Evolutionary conservation across 768 basidiomycete genomes (phyloP), one percentile per base, ranked within the genome.

Genomic region (Russula sp.): DNA sequence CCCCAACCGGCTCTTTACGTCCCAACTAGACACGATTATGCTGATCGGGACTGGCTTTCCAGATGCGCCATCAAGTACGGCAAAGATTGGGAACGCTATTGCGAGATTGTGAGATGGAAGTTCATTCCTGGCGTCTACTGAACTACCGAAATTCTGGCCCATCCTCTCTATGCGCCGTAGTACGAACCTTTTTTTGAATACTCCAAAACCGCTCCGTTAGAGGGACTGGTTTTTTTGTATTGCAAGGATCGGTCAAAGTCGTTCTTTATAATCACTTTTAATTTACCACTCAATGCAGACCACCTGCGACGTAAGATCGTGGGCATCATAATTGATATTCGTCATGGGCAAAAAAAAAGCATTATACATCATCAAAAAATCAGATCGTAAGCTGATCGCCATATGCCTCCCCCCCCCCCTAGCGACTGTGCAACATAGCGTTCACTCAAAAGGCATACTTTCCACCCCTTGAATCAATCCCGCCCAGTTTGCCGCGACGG

Each of bases 21-120:
- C 34, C 32, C 25, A 2, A 3, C 25, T 43, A 18, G 39, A 54
- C 3, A 18, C 14, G 16, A 20, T 8, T 39, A 50, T 6, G n/a
- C 13, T 64, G 66, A 63, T 43, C 59, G n/a, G 65, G 35, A 18
- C n/a, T 39, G 25, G 25, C 7, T 52, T 38, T 46, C 29, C n/a
- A 25, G 67, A 63, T 93, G 94, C 74, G 85, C 86, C 2, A 73
- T 82, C 67, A 98, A 98, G 76, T 98, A 97, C 69, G 93, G 92
- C 36, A 91, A 94, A 67, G 94, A 97, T 72, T 97, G 93, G 93
- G 90, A 93, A 20, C 82, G 83, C 53, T 93, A 94, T 73, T 96
- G 92, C 74, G 73, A 82, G 63, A 79, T 92, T 59, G 94, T 97
- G 69, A 88, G 85, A 72, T 96, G 85, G 76, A 92, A 88, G 73